Percentiles rank a stretch among this genome's conserved stretches.
Conservation (phyloP, 2,329 filamentous ascomycete genomes). For the Dactylellina leptospora region DNA sequence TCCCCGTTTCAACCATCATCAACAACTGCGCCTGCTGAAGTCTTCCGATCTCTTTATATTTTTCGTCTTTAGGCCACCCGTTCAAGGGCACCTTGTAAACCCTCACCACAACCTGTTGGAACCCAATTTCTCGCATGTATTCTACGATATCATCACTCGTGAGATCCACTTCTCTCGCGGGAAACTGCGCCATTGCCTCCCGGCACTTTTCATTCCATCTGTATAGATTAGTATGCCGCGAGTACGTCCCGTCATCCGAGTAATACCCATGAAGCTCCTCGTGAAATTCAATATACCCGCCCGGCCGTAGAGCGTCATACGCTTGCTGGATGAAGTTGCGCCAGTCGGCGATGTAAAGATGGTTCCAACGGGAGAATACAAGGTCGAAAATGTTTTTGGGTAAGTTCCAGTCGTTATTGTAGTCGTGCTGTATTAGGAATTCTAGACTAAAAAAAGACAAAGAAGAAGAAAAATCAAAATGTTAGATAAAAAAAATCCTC, state of each 20-base stretch:
- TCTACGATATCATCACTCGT: constrained; percentile 59
- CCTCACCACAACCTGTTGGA: constrained; percentile 58
- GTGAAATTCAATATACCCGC: constrained; percentile 68
- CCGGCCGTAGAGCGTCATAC: constrained; percentile 65
- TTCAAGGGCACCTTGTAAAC: constrained; percentile 58
- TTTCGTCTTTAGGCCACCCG: constrained; percentile 58
- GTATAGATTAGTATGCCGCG: constrained; percentile 48
- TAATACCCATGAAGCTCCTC: constrained; percentile 59
- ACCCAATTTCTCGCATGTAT: constrained; percentile 59
- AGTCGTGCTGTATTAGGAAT: constrained; percentile 50
- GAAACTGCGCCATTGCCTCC: constrained; percentile 57
- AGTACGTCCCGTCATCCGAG: constrained; percentile 50
- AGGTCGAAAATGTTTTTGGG: constrained; percentile 50
- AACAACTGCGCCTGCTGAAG: constrained; percentile 42
- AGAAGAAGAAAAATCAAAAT: constrained; percentile 1
- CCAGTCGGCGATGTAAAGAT: constrained; percentile 49
- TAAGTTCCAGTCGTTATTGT: constrained; percentile 50
- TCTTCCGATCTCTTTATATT: constrained; percentile 58
- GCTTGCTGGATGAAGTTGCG: constrained; percentile 45
- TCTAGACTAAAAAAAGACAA: constrained; percentile 26
- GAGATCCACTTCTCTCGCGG: constrained; percentile 60
- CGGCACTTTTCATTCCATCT: constrained; percentile 45
- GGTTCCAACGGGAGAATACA: constrained; percentile 51
- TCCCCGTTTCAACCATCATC: constrained; percentile 45
- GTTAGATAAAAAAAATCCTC: too few relatives aligned